These are phyloP conservation scores for Leccinellum rugosiceps DNA, from an alignment of 768 basidiomycete species.

Conservation along the genomic window DNA sequence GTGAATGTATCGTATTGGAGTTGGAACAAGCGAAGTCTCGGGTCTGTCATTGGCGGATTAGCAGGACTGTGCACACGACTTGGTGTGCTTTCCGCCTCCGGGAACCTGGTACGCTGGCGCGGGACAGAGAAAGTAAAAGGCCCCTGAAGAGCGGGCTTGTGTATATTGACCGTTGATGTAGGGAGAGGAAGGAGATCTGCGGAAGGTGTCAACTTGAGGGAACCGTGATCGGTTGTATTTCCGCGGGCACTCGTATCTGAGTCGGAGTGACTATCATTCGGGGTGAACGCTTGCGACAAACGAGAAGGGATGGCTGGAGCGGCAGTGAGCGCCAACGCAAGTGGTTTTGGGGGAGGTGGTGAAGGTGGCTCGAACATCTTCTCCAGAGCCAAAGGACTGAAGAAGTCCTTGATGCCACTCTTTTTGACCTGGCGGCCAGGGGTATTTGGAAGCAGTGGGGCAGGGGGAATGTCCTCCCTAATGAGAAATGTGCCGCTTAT, in stretches of 20 bases:
- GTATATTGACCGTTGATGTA: constrained; percentile 34
- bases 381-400: constrained; percentile 84
- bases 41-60: constrained; percentile 52
- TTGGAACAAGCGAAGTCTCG: constrained; percentile 82
- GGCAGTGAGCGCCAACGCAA: constrained; percentile 21
- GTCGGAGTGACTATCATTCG: constrained; percentile 28
- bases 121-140: constrained; percentile 79
- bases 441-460: constrained; percentile 60
- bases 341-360: constrained; percentile 46
- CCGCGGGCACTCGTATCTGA: constrained; percentile 14
- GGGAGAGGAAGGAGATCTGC: constrained; percentile 5
- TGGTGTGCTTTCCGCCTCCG: constrained; percentile 66
- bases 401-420: constrained; percentile 72
- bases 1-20: constrained; percentile 97
- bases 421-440: constrained; percentile 57
- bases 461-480: constrained; percentile 59
- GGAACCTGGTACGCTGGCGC: constrained; percentile 35
- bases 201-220: constrained; percentile 7
- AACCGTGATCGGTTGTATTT: constrained; percentile 9
- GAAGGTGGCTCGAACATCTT: constrained; percentile 94
- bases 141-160: constrained; percentile 48
- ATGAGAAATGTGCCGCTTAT: constrained; percentile 72
- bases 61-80: constrained; percentile 15
- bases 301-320: constrained; percentile 35
- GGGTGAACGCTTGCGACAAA: constrained; percentile 36